Conservation (phyloP, 805 yeast genomes). For the Torulaspora franciscae region DNA sequence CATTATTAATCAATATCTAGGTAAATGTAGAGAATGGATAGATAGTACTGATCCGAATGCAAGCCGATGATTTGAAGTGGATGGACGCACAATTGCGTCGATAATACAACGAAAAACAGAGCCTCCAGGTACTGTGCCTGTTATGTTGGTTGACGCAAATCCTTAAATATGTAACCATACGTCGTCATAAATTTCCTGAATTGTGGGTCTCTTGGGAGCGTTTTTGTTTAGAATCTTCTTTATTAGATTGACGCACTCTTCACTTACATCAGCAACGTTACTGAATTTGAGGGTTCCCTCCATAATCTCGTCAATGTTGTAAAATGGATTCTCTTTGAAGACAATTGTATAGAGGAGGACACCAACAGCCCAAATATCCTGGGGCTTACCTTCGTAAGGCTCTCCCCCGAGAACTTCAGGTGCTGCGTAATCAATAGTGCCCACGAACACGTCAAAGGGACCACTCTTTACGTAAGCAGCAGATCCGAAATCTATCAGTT, state of each 20-base stretch:
- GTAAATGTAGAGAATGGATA: background rate
- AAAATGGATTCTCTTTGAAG: slow-evolving; percentile 92
- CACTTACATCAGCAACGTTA: slow-evolving; percentile 41
- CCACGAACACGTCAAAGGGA: slow-evolving; percentile 95
- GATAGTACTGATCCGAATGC: background rate
- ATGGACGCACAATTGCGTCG: background rate
- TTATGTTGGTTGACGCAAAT: background rate
- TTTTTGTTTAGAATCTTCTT: slow-evolving; percentile 63
- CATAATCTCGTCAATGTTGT: slow-evolving; percentile 91
- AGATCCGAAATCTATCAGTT: slow-evolving; percentile 90
- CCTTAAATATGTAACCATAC: slow-evolving; percentile 51
- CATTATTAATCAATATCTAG: too few species aligned
- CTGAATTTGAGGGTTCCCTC: slow-evolving; percentile 73
- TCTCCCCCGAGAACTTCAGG: slow-evolving; percentile 91
- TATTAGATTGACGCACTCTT: slow-evolving; percentile 57
- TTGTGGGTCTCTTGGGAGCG: slow-evolving; percentile 62
- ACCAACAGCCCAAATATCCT: slow-evolving; percentile 97
- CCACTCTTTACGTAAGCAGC: slow-evolving; percentile 89
- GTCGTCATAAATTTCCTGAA: slow-evolving; percentile 63
- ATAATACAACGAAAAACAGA: background rate
- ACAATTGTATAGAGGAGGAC: slow-evolving; percentile 82
- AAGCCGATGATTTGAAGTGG: background rate
- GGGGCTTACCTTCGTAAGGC: slow-evolving; percentile 87
- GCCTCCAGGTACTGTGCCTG: background rate
- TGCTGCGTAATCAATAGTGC: slow-evolving; percentile 95